Percentiles rank a stretch among this genome's conserved stretches.
phyloP scores from a whole-genome alignment of 176 grass and related monocot species.

The Oryza officinalis region DNA sequence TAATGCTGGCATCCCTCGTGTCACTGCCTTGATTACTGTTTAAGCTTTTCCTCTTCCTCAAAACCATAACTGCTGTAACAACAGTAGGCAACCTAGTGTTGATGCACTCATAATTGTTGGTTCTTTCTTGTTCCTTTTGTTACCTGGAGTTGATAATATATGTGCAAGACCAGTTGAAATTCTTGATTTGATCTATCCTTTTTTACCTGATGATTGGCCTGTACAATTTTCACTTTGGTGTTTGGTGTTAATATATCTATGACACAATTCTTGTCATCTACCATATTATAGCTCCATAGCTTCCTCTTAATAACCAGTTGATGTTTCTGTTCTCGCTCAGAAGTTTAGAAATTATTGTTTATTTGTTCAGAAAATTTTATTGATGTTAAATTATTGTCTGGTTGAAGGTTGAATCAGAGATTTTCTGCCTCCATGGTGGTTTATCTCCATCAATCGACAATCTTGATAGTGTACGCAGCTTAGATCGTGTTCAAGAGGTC shows the following conservation, averaged over 20 bases:
- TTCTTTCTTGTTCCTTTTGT: background rate
- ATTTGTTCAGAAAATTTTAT: background rate
- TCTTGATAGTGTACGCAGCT: conserved; percentile 71
- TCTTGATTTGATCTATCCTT: background rate
- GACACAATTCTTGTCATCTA: background rate
- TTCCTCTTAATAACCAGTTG: background rate
- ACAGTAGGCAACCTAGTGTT: background rate
- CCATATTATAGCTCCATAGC: background rate
- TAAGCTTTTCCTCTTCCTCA: background rate
- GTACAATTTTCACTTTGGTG: background rate
- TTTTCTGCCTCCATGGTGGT: conserved; percentile 86
- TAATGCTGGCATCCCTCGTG: background rate
- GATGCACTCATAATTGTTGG: background rate
- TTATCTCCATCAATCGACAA: conserved; percentile 83
- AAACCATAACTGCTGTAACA: background rate
- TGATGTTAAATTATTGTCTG: conserved; percentile 10
- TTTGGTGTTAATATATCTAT: conserved; percentile 6
- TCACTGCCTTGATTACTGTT: background rate
- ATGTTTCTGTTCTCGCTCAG: background rate
- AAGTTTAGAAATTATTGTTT: background rate
- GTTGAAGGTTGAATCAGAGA: conserved; percentile 86
- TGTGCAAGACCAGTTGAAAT: background rate
- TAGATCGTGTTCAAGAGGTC: conserved; percentile 79
- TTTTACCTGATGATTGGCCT: background rate
- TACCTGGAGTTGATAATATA: background rate